Evolutionary conservation across 805 yeast species (phyloP), one percentile per base, ranked within the genome.

Genomic region (Candida tallmaniae): DNA sequence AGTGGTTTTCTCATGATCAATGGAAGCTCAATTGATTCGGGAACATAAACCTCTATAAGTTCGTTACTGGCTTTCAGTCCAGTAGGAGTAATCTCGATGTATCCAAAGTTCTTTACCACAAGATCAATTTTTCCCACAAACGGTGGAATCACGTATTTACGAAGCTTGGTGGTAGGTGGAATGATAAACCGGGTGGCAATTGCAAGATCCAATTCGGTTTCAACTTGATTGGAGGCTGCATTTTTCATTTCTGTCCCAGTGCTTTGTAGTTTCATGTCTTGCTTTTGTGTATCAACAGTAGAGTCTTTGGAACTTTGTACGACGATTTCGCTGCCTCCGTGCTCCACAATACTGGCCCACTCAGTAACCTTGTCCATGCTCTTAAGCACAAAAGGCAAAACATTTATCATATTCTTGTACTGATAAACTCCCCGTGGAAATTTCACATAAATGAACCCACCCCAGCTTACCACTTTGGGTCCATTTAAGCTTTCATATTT

Each of bases 41-140:
- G 86, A 3, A 78, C 68, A 86, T 54, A 58, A 8, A 66, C 44
- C 17, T 54, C 56, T 20, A 63, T 34, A 1, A 65, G 58, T 13
- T 54, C 52, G 15, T 56, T 53, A 8, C 36, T 38, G 1, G 29
- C 34, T 15, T 51, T 52, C 2, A 52, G 38, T 2, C 86, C 83
- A 0, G 84, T 78, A 2, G 88, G 80, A 5, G 66, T 68, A 11
- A 83, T 52, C 23, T 76, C 71, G 2, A 83, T 41, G 45, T 70
- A 78, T 0, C 93, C 93, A n/a, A 78, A 51, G 40, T 77, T 78
- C 34, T 74, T 75, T 7, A 83, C 45, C 2, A 83, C 81, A 18
- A 83, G 47, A 46, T 83, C 94, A 7, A 83, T 58, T 4, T 73
- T 51, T 0, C 90, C 90, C 39, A 57, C 62, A 45, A 83, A 83